A percentile compares a stretch with the other conserved stretches of the same genome.
Evolutionary conservation across 2,329 filamentous ascomycete genomes (phyloP).

Genomic region (Coniochaeta prunicola): DNA sequence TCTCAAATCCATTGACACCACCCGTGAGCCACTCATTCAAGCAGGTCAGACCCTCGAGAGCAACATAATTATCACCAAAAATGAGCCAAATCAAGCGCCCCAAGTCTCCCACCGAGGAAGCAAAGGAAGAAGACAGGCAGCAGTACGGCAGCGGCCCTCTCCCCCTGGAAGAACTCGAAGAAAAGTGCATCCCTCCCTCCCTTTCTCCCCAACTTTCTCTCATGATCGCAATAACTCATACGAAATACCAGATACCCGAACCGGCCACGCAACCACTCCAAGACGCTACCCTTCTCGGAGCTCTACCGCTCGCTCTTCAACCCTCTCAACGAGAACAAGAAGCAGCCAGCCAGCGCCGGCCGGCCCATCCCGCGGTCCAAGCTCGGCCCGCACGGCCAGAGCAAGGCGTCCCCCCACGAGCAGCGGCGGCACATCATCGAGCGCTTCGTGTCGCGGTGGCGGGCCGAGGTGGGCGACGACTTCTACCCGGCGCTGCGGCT

Average conservation of each 20-base stretch:
- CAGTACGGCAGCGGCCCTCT: constrained; percentile 38
- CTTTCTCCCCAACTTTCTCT: constrained; percentile 10
- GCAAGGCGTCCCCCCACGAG: constrained; percentile 64
- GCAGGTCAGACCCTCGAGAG: too few relatives aligned
- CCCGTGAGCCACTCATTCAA: too few relatives aligned
- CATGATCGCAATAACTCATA: constrained; percentile 30
- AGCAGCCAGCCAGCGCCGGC: constrained; percentile 53
- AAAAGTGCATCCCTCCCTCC: constrained; percentile 9
- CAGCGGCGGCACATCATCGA: constrained; percentile 74
- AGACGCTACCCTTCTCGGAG: constrained; percentile 75
- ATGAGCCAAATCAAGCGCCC: constrained; percentile 15
- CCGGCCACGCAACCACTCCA: constrained; percentile 71
- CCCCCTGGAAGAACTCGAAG: constrained; percentile 33
- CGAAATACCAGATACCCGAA: constrained; percentile 52
- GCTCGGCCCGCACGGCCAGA: constrained; percentile 48
- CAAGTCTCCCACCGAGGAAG: constrained; percentile 28
- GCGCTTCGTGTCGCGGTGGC: constrained; percentile 80
- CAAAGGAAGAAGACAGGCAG: constrained; percentile 40
- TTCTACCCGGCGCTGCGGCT: constrained; percentile 89
- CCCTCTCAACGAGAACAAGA: constrained; percentile 69
- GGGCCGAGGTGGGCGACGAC: constrained; percentile 80
- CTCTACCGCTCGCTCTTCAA: constrained; percentile 76
- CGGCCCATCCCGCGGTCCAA: constrained; percentile 34
- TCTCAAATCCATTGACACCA: too few relatives aligned
- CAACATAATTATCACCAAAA: background rate